These are phyloP conservation scores for Cladosporium sp. DNA, from an alignment of 2,329 filamentous ascomycete species.

Conservation along the genomic window DNA sequence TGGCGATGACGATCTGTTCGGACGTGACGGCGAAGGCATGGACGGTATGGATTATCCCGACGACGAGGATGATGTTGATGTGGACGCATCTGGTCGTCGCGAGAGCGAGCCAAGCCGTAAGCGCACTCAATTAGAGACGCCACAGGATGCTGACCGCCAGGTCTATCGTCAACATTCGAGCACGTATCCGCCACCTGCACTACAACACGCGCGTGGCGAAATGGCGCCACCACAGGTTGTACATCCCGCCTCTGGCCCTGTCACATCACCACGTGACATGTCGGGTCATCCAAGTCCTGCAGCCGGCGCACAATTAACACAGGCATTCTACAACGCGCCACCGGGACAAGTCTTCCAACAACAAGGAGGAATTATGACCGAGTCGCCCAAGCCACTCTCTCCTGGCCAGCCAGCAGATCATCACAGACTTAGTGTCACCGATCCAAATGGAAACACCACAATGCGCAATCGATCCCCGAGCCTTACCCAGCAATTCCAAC, in stretches of 20 bases:
- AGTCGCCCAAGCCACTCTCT: constrained; percentile 83
- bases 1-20: constrained; percentile 68
- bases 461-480: constrained; percentile 67
- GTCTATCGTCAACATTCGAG: constrained; percentile 63
- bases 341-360: constrained; percentile 67
- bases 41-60: constrained; percentile 62
- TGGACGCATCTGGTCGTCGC: constrained; percentile 51
- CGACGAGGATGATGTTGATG: constrained; percentile 63
- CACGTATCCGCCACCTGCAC: constrained; percentile 74
- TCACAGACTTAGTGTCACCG: constrained; percentile 56
- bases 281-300: constrained; percentile 36
- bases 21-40: constrained; percentile 57
- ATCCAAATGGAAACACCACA: constrained; percentile 40
- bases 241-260: constrained; percentile 34
- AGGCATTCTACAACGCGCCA: constrained; percentile 32
- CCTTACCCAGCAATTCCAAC: constrained; percentile 65
- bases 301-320: constrained; percentile 27
- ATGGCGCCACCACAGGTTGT: constrained; percentile 42
- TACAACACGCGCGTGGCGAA: constrained; percentile 32
- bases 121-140: constrained; percentile 66
- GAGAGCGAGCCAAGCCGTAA: constrained; percentile 76
- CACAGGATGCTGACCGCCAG: constrained; percentile 54
- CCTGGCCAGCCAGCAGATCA: constrained; percentile 57
- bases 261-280: constrained; percentile 41
- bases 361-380: constrained; percentile 65